These are phyloP conservation scores for Mediolabrus comicus DNA, from an alignment of 108 stramenopile genomes.

Conservation along the genomic window DNA sequence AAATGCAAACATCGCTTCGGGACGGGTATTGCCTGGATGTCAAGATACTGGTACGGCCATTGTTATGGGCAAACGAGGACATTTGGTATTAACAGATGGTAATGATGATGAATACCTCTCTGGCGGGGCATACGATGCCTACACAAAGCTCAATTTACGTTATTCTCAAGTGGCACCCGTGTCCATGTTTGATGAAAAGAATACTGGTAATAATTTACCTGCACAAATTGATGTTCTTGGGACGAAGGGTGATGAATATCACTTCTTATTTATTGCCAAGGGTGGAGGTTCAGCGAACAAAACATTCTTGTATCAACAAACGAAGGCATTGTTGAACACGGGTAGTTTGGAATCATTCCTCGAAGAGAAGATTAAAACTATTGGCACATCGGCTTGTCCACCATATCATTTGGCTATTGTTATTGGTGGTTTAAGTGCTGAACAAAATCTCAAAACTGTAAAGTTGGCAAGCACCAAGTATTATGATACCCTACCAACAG, in stretches of 20 bases:
- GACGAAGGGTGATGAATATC: slow-evolving; percentile 82
- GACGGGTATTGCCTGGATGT: slow-evolving; percentile 88
- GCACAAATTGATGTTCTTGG: slow-evolving; percentile 94
- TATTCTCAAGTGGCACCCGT: slow-evolving; percentile 94
- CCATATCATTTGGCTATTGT: slow-evolving; percentile 96
- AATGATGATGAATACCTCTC: slow-evolving; percentile 89
- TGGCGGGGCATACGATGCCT: slow-evolving; percentile 90
- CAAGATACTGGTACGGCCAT: slow-evolving; percentile 98
- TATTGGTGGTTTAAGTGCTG: slow-evolving; percentile 92
- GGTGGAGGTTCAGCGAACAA: slow-evolving; percentile 97
- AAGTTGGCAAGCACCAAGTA: slow-evolving; percentile 93
- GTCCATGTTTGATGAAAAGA: slow-evolving; percentile 93
- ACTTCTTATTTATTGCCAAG: slow-evolving; percentile 96
- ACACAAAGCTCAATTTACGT: slow-evolving; percentile 86
- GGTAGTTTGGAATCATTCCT: slow-evolving; percentile 86
- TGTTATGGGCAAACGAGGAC: slow-evolving; percentile 90
- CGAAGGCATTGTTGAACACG: slow-evolving; percentile 91
- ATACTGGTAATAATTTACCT: slow-evolving; percentile 93
- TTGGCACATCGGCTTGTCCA: slow-evolving; percentile 95
- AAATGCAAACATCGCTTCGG: slow-evolving; percentile 95
- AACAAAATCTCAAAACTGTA: slow-evolving; percentile 93
- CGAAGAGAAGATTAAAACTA: slow-evolving; percentile 91
- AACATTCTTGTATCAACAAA: slow-evolving; percentile 96
- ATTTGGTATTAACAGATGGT: slow-evolving; percentile 93
- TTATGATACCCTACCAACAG: slow-evolving; percentile 90